phyloP scores from a whole-genome alignment of 2,329 filamentous ascomycete genomes.

The Colletotrichum aenigma region DNA sequence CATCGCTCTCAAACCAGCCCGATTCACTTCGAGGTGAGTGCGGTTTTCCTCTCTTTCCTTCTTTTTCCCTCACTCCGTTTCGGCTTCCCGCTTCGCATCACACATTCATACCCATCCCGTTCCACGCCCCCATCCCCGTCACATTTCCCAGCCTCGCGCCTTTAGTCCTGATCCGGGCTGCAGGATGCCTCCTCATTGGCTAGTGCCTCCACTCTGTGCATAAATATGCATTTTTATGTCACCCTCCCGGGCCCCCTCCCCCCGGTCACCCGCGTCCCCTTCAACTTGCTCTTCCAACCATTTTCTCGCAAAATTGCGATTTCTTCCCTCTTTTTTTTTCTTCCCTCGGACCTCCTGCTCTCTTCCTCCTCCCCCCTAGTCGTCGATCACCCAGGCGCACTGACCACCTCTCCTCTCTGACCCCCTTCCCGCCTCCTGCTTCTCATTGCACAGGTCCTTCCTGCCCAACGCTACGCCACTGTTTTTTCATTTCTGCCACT shows the following conservation, averaged over 20 bases:
- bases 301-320: conserved; percentile 29
- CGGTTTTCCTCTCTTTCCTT: not conserved
- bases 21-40: not conserved
- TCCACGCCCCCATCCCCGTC: conserved; percentile 7
- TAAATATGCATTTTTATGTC: conserved; percentile 22
- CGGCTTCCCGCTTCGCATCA: conserved; percentile 8
- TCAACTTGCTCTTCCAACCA: conserved; percentile 21
- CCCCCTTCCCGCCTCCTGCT: conserved; percentile 20
- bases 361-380: conserved; percentile 11
- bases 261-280: not conserved
- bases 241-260: not conserved
- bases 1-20: not conserved
- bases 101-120: not conserved
- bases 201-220: not conserved
- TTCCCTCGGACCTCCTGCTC: not conserved
- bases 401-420: conserved; percentile 19
- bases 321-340: conserved; percentile 26
- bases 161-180: conserved; percentile 2
- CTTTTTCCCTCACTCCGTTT: not conserved
- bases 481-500: conserved; percentile 37
- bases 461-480: conserved; percentile 29
- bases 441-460: not conserved
- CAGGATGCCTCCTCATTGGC: not conserved
- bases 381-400: conserved; percentile 17
- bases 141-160: conserved; percentile 18